Evolutionary conservation across 2,329 filamentous ascomycete genomes (phyloP), one percentile per base, ranked within the genome.

Genomic region (Magnaporthales sp.): DNA sequence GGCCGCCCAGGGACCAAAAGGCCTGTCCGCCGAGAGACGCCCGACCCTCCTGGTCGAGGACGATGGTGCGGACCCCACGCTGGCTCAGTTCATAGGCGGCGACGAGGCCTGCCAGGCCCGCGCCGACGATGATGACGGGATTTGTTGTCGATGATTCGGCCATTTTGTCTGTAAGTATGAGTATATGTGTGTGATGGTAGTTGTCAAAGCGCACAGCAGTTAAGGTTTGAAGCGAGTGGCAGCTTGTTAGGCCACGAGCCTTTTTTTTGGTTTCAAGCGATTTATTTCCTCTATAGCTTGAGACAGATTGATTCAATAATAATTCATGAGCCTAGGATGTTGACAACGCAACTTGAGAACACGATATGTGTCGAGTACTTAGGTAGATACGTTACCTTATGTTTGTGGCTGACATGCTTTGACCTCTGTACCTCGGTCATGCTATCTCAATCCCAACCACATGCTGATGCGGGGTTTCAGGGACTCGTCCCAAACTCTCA

Each of bases 1-100:
- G 73, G 46, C 86, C 86, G 38, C 86, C 86, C 1, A 88, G 80
- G 3, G 86, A 88, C 84, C 85, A 88, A 72, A 87, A 88, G 7
- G 86, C 86, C 74, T 88, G 86, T 2, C 86, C 86, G 67, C 86
- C 86, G 10, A 88, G 77, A 70, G 80, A 87, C 68, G 79, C 74
- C 31, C 77, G 79, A 67, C 83, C 84, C 72, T 88, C 86, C 72
- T 88, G 86, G 74, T 88, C 86, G 64, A 88, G 65, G 58, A 87
- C 74, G 63, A 87, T 67, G 46, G 78, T 78, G 2, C 79, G 80
- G n/a, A 87, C 76, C 64, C 79, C 76, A 67, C 79, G 81, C 71
- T 80, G 76, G 15, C 80, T 77, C 7, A 87, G 80, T 75, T 87
- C 85, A 70, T 80, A 85, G 60, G 85, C 84, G 3, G 85, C 83